Base-by-base conservation (phyloP, 1,139 yeast species). In the Lizanozyma gosingica region DNA sequence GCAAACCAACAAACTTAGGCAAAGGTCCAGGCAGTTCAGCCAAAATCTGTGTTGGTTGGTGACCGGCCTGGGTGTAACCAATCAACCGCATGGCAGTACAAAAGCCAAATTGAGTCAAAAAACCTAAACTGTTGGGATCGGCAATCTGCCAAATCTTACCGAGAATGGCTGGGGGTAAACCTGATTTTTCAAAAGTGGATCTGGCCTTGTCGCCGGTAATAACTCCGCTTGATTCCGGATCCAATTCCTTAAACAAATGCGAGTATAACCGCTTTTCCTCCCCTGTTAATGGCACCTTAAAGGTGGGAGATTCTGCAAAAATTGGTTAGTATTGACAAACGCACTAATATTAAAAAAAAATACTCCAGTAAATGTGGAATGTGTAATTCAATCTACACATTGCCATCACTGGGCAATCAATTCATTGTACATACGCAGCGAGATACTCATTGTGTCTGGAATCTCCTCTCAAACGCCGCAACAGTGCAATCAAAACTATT, bases 81-180 rank as follows among this genome's bases (percentile, higher is more conserved):
- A 94, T 86, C 50, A 87, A 67, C 58, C 99, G 76, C 78, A 92
- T 73, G 22, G 97, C 96, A 42, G 79, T 73, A 47, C 86, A 77
- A 62, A 94, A 94, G 18, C 92, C 92, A 47, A 75, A 71, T 55
- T 82, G 88, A 50, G 85, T 83, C 49, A 94, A 69, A 56, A 83
- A 85, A 0, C 98, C 99, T 49, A 80, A 73, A 62, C 87, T 88
- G 46, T 80, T 81, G 15, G 76, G 73, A 62, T 92, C 99, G 14
- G 95, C 90, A 37, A 84, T 59, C 58, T 86, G 94, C 98, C 98
- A 94, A 45, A 94, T 82, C 59, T 88, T 94, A 3, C 97, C 96
- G 40, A 92, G 67, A 34, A 77, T 66, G 15, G 79, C 71, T 2
- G 94, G 83, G 4, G 94, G 81, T 41, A 92, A 71, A 1, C 95